Percentiles rank a stretch among this genome's conserved stretches.
Evolutionary conservation across 768 basidiomycete genomes (phyloP).

Genomic region (Cystofilobasidium ferigula): DNA sequence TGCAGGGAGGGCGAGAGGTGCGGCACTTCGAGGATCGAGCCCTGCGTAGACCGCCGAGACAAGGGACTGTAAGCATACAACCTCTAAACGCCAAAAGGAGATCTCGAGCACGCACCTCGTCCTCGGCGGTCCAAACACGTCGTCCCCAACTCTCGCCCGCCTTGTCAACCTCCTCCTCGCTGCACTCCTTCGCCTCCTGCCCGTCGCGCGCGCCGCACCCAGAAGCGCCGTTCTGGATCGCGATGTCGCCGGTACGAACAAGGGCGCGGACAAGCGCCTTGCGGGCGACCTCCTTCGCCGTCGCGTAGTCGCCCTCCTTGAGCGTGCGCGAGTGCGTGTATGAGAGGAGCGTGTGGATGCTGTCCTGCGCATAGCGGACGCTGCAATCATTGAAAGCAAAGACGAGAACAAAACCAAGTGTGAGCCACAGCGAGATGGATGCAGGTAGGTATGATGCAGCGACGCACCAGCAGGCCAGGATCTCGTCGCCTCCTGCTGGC

Average conservation of each 20-base stretch:
- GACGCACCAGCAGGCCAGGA: slow-evolving; percentile 19
- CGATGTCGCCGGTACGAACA: slow-evolving; percentile 16
- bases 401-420: not conserved
- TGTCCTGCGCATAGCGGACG: slow-evolving; percentile 21
- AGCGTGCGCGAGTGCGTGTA: not conserved
- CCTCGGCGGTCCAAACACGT: slow-evolving; percentile 10
- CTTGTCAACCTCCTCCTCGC: slow-evolving; percentile 6
- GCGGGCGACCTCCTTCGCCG: slow-evolving; percentile 16
- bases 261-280: slow-evolving; percentile 16
- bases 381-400: not conserved
- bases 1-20: slow-evolving; percentile 22
- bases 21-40: slow-evolving; percentile 24
- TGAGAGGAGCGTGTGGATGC: slow-evolving; percentile 15
- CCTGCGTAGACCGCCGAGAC: not conserved
- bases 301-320: slow-evolving; percentile 15
- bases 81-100: not conserved
- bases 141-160: not conserved
- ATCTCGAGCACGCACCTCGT: slow-evolving; percentile 11
- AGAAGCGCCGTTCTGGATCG: not conserved
- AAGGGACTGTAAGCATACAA: not conserved
- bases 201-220: too few relatives aligned
- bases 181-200: not conserved
- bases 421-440: not conserved
- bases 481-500: slow-evolving; percentile 20
- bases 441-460: too few relatives aligned